phyloP scores from a whole-genome alignment of 768 basidiomycete genomes.

The Amyloporia xantha region DNA sequence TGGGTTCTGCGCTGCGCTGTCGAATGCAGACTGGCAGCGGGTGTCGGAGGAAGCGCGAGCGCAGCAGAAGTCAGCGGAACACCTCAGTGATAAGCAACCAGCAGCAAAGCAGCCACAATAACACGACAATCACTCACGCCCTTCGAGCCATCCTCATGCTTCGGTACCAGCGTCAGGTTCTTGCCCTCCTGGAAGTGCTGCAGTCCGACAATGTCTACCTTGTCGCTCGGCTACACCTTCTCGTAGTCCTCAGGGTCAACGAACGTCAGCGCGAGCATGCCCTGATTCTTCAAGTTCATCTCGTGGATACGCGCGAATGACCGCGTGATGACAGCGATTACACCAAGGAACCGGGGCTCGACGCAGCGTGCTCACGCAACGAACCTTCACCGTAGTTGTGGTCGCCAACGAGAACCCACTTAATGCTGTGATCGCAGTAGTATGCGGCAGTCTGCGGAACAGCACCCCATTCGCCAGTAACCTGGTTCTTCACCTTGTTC shows the following conservation, averaged over 20 bases:
- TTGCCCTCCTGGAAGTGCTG: constrained; percentile 88
- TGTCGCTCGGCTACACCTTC: constrained; percentile 81
- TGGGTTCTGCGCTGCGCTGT: too few species aligned
- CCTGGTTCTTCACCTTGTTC: constrained; percentile 90
- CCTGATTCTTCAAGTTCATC: constrained; percentile 99
- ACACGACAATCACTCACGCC: too few species aligned
- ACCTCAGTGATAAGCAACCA: too few species aligned
- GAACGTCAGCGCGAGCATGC: constrained; percentile 96
- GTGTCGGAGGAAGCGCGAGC: too few species aligned
- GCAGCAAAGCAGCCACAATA: too few species aligned
- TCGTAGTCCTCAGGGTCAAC: constrained; percentile 91
- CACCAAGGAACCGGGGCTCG: constrained; percentile 92
- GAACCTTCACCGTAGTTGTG: constrained; percentile 98
- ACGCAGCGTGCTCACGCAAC: constrained; percentile 97
- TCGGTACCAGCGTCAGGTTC: constrained; percentile 75
- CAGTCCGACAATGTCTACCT: constrained; percentile 83
- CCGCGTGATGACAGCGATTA: constrained; percentile 91
- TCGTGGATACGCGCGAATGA: constrained; percentile 98
- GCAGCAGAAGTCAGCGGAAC: too few species aligned
- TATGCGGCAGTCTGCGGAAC: constrained; percentile 82
- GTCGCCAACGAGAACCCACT: constrained; percentile 98
- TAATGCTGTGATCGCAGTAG: constrained; percentile 85
- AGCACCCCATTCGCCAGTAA: constrained; percentile 77
- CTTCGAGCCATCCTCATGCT: constrained; percentile 75
- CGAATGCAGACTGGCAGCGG: too few species aligned